Conservation (phyloP, 2,329 filamentous ascomycete species). For the Fusarium abutilonis region DNA sequence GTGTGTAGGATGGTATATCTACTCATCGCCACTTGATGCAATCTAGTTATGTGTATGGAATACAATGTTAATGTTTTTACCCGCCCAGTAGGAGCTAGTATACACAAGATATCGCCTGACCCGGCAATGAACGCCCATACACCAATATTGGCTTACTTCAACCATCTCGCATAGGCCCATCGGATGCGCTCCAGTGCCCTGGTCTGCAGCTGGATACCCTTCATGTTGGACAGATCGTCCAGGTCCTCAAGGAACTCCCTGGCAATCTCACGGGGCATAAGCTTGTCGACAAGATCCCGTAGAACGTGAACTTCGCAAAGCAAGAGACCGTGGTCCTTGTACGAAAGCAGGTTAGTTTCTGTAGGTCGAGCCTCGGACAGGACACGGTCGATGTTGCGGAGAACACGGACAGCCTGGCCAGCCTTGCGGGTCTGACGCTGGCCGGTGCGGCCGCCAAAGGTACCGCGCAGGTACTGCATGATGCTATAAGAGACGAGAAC, state of each 20-base stretch:
- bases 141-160: conserved; percentile 50
- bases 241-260: conserved; percentile 91
- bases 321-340: conserved; percentile 91
- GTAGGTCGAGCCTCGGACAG: conserved; percentile 74
- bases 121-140: background rate
- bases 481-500: conserved; percentile 85
- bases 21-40: conserved; percentile 29
- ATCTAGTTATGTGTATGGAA: conserved; percentile 27
- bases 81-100: conserved; percentile 25
- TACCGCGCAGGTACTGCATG: conserved; percentile 74
- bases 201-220: conserved; percentile 79
- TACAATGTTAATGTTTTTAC: conserved; percentile 20
- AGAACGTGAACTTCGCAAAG: conserved; percentile 90
- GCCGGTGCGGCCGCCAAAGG: conserved; percentile 77
- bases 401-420: conserved; percentile 76
- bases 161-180: conserved; percentile 89
- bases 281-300: conserved; percentile 65
- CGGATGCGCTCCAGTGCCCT: conserved; percentile 83
- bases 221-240: conserved; percentile 84
- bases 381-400: conserved; percentile 89
- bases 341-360: conserved; percentile 79
- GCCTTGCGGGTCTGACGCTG: conserved; percentile 71
- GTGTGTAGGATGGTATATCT: conserved; percentile 1
- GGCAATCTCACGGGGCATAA: conserved; percentile 79
- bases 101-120: conserved; percentile 19